Conservation (phyloP, 257 asterid species). For the Voacanga thouarsii region DNA sequence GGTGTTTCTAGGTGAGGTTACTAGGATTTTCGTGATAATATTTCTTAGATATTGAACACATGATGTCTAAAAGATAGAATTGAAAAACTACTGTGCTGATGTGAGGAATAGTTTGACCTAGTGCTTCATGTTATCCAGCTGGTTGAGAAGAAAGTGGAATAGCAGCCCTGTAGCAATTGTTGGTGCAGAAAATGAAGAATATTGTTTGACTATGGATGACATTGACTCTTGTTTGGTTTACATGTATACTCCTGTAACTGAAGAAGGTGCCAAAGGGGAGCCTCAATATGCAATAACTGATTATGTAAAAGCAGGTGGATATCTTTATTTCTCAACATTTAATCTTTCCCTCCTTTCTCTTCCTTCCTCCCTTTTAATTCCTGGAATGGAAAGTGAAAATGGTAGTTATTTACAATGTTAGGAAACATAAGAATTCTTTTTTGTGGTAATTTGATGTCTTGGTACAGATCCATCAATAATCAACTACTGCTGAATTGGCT, state of each 20-base stretch:
- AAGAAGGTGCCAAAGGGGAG: conserved; percentile 96
- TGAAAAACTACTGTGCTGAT: background rate
- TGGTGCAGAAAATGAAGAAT: conserved; percentile 92
- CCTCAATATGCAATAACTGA: conserved; percentile 95
- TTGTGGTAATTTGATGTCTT: background rate
- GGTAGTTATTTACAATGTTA: background rate
- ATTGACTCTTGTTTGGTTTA: conserved; percentile 84
- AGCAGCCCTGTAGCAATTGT: conserved; percentile 79
- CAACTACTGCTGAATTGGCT: background rate
- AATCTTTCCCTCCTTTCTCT: background rate
- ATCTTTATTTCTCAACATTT: background rate
- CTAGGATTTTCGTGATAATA: conserved; percentile 11
- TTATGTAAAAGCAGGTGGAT: conserved; percentile 81
- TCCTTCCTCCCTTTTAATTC: background rate
- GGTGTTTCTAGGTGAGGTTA: conserved; percentile 85
- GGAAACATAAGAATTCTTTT: background rate
- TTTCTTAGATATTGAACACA: conserved; percentile 11
- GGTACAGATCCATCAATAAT: background rate
- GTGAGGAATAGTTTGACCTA: conserved; percentile 15
- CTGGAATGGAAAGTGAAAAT: background rate
- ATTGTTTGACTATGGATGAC: conserved; percentile 72
- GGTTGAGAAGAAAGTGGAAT: conserved; percentile 94
- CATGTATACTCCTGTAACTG: conserved; percentile 96
- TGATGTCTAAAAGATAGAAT: background rate
- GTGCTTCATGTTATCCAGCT: conserved; percentile 43